Base-by-base conservation (phyloP, 306 rosid species). In the Prunus fruticosa region DNA sequence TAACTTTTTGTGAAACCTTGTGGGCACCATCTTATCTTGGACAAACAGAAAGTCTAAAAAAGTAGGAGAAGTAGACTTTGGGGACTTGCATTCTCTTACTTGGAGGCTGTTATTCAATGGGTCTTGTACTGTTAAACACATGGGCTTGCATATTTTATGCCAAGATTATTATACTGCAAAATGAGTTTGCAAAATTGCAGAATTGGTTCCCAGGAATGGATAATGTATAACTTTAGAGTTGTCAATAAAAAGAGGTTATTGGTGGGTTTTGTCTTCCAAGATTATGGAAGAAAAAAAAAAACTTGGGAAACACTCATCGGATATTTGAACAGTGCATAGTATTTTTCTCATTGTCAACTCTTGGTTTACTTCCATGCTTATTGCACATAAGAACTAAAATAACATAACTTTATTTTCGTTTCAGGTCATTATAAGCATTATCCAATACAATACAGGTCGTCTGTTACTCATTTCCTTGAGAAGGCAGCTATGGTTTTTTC, bases 361-460 rank as follows among this genome's bases (percentile, higher is more conserved):
- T 66, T 62, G 41, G 27, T 12, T 51, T 38, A 27, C 64, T 61
- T 30, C 22, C 1, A 25, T 81, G 30, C 65, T 81, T 23, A 4
- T 41, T 53, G 64, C 6, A 12, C 41, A 28, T 47, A 45, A 23
- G 57, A 53, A 47, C 67, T 49, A 22, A 66, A 20, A 9, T 38
- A 34, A 67, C 16, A 13, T 14, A 25, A 67, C n/a, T 61, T 64
- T 73, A 61, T 6, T 67, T 46, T 72, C 52, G 3, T 68, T 73
- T 75, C 78, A 90, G 95, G 88, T 84, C 90, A 90, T 81, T 87
- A 80, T 86, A 79, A 82, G 74, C 70, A 82, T 63, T 81, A 88
- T 78, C 90, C 95, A 22, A 78, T 82, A 73, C 90, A 87, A 70
- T 90, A 88, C 72, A 87, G 86, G 78, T 86, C 81, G 76, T 85